Percentiles rank a stretch among this genome's conserved stretches.
Evolutionary conservation across 495 filamentous ascomycete genomes (phyloP).

Genomic region (Parachaetomium inaequale): DNA sequence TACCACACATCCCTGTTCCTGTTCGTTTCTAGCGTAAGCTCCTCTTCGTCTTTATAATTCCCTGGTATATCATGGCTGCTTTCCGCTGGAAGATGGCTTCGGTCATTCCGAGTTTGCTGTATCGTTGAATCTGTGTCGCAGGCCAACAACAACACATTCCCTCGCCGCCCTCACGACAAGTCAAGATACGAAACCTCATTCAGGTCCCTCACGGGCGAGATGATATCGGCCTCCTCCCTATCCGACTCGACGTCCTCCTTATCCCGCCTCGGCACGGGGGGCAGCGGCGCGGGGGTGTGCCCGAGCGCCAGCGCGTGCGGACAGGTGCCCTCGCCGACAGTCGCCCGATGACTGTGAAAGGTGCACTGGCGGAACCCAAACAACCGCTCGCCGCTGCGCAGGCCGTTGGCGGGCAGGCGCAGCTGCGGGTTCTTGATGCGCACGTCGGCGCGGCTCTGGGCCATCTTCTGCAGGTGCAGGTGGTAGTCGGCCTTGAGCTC

Average conservation of each 20-base stretch:
- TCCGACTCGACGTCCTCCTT: conserved; percentile 21
- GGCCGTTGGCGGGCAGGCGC: conserved; percentile 42
- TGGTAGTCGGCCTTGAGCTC: conserved; percentile 42
- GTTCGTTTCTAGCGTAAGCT: neutral
- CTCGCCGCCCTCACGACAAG: conserved; percentile 17
- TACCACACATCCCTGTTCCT: neutral
- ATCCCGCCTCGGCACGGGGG: neutral
- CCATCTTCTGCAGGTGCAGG: conserved; percentile 43
- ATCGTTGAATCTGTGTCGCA: neutral
- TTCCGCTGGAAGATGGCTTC: too few relatives aligned
- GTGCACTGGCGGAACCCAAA: conserved; percentile 50
- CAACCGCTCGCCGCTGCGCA: conserved; percentile 43
- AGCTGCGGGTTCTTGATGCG: conserved; percentile 50
- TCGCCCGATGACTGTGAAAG: conserved; percentile 45
- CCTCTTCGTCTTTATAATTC: too few relatives aligned
- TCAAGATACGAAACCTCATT: conserved; percentile 29
- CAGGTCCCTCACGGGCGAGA: conserved; percentile 27
- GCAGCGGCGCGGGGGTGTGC: neutral
- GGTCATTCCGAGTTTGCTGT: neutral
- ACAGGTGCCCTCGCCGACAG: conserved; percentile 42
- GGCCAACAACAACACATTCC: too few relatives aligned
- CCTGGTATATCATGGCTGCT: neutral
- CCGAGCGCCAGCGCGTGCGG: conserved; percentile 31
- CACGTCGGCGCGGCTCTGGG: conserved; percentile 39
- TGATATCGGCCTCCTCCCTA: conserved; percentile 24